phyloP scores from a whole-genome alignment of 495 filamentous ascomycete species.

The Penicillium chermesinum region DNA sequence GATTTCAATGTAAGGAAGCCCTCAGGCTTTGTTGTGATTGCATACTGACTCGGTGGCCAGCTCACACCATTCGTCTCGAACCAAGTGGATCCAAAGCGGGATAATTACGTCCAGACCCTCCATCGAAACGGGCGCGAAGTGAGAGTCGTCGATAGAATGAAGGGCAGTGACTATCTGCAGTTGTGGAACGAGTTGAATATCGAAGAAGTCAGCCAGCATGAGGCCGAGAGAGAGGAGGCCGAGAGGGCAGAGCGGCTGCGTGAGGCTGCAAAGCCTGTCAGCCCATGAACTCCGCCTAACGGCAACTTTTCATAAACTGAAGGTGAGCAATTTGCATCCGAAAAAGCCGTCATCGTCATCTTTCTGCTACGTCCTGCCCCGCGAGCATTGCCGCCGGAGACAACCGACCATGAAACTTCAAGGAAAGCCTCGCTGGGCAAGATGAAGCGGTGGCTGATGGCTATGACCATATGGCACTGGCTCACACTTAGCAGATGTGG shows the following conservation, averaged over 20 bases:
- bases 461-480: too few relatives aligned
- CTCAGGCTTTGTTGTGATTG: neutral
- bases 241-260: neutral
- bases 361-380: too few relatives aligned
- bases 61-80: constrained; percentile 82
- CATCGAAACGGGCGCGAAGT: constrained; percentile 21
- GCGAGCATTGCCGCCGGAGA: too few relatives aligned
- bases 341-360: too few relatives aligned
- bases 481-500: too few relatives aligned
- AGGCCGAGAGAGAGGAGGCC: constrained; percentile 19
- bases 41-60: too few relatives aligned
- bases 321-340: neutral
- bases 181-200: constrained; percentile 37
- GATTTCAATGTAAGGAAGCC: constrained; percentile 60
- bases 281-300: neutral
- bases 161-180: constrained; percentile 35
- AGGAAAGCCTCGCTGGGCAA: too few relatives aligned
- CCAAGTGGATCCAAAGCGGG: constrained; percentile 45
- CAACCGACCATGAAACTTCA: too few relatives aligned
- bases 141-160: constrained; percentile 27
- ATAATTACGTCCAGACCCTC: constrained; percentile 33
- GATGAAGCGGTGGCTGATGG: too few relatives aligned
- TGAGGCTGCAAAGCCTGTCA: neutral
- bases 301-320: neutral
- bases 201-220: constrained; percentile 28